Conservation (phyloP, 345 rosid genomes). For the Stellera chamaejasme region DNA sequence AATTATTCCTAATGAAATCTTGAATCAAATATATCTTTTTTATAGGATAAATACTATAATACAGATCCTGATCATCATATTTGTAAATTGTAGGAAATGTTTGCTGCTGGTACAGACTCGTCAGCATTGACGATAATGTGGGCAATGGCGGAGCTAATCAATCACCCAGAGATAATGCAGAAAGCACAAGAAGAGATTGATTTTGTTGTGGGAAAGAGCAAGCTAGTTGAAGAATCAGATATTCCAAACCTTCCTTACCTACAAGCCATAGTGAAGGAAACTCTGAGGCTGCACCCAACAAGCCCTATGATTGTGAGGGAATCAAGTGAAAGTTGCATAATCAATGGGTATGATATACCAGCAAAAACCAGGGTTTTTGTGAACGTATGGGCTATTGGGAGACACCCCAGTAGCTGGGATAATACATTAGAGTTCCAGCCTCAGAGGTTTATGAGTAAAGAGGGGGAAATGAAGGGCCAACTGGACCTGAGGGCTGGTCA, state of each 20-base stretch:
- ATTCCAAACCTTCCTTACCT: conserved; percentile 52
- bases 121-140: conserved; percentile 44
- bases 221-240: conserved; percentile 56
- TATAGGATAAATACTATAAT: no score
- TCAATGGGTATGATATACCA: conserved; percentile 40
- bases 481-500: conserved; percentile 40
- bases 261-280: conserved; percentile 53
- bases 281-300: conserved; percentile 66
- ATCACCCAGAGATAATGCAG: conserved; percentile 32
- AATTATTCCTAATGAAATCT: no score
- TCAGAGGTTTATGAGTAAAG: conserved; percentile 36
- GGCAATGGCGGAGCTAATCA: conserved; percentile 66
- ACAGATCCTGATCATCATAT: not conserved
- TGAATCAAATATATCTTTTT: no score
- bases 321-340: conserved; percentile 27
- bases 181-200: conserved; percentile 56
- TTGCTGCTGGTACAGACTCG: conserved; percentile 64
- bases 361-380: conserved; percentile 41
- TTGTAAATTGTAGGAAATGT: conserved; percentile 32
- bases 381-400: conserved; percentile 47
- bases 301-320: conserved; percentile 58
- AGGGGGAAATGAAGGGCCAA: conserved; percentile 10
- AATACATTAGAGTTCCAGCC: conserved; percentile 52
- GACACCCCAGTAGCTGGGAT: conserved; percentile 57
- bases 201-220: conserved; percentile 22